Base-by-base conservation (phyloP, 139 green algal genomes). In the Chlorella sp. region DNA sequence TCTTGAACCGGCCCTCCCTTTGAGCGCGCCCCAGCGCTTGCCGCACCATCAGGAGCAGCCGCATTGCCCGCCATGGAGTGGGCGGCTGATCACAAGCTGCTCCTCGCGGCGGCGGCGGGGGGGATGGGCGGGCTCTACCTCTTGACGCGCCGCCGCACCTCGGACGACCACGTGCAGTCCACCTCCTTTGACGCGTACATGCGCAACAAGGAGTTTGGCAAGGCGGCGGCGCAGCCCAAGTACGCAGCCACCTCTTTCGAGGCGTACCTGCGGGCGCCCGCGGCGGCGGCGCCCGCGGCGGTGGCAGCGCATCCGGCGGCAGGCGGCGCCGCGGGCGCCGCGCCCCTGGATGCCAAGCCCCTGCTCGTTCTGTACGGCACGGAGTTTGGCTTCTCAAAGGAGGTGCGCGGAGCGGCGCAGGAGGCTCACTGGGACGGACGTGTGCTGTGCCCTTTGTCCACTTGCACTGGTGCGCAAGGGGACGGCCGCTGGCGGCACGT, bases 321-420 rank as follows among this genome's bases (percentile, higher is more conserved):
- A 8, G n/a, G 23, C 9, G 0, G 27, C 46, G 51, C 31, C 55
- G 51, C 55, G 21, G 36, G 53, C 11, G 19, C 19, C 19, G 48
- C 64, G 11, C 79, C 85, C 2, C 40, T 72, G 8, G 59, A 84
- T 55, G 73, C 75, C 33, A 83, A 77, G 15, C 83, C 84, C 29
- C 85, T 97, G 41, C 63, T 78, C 8, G 80, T 97, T 2, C 42
- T 97, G 65, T 97, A 88, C 74, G 93, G 93, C 69, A 97, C 93
- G 0, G 93, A 97, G 82, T 97, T 90, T 67, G 93, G 93, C 41
- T 96, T 97, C 38, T 88, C 83, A 7, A 90, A 91, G 69, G 92
- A 97, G 79, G 90, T 97, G 59, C n/a, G n/a, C n/a, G n/a, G n/a
- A n/a, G n/a, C n/a, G n/a, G n/a, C n/a, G n/a, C n/a, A n/a, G n/a